Conservation (phyloP, 1,139 yeast species). For the Taphrina confusa region DNA sequence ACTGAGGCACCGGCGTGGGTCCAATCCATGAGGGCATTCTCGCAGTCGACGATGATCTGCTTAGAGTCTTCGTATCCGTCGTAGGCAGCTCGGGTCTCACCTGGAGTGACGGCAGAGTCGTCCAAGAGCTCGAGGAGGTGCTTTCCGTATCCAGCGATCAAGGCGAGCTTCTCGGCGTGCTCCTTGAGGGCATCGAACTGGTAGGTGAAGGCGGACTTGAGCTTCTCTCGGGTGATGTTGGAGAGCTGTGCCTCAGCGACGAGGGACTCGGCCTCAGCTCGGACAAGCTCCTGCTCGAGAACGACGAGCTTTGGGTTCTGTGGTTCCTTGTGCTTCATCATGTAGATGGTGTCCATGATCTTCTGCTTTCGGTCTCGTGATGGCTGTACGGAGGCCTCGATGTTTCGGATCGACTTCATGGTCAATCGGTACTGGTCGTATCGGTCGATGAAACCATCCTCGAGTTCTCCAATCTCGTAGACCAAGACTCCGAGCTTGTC, state of each 20-base stretch:
- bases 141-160: constrained; percentile 98
- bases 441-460: constrained; percentile 95
- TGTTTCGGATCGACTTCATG: constrained; percentile 89
- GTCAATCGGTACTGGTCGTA: constrained; percentile 98
- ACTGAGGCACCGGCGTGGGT: constrained; percentile 93
- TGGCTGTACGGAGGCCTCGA: constrained; percentile 97
- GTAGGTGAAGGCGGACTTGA: constrained; percentile 95
- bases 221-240: constrained; percentile 95
- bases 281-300: constrained; percentile 94
- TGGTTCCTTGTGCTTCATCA: constrained; percentile 96
- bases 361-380: constrained; percentile 97
- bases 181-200: constrained; percentile 96
- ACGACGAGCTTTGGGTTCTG: constrained; percentile 93
- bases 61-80: constrained; percentile 98
- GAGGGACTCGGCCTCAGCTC: constrained; percentile 98
- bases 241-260: constrained; percentile 99
- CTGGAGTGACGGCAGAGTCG: constrained; percentile 96
- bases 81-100: constrained; percentile 97
- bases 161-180: constrained; percentile 92
- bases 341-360: constrained; percentile 96
- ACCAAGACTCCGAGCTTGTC: constrained; percentile 94
- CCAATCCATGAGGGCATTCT: constrained; percentile 94
- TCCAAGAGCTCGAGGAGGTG: constrained; percentile 93
- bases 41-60: constrained; percentile 96
- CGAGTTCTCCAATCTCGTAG: constrained; percentile 95